These are phyloP conservation scores for Amanita pallidorosea DNA, from an alignment of 768 basidiomycete genomes.

Conservation along the genomic window DNA sequence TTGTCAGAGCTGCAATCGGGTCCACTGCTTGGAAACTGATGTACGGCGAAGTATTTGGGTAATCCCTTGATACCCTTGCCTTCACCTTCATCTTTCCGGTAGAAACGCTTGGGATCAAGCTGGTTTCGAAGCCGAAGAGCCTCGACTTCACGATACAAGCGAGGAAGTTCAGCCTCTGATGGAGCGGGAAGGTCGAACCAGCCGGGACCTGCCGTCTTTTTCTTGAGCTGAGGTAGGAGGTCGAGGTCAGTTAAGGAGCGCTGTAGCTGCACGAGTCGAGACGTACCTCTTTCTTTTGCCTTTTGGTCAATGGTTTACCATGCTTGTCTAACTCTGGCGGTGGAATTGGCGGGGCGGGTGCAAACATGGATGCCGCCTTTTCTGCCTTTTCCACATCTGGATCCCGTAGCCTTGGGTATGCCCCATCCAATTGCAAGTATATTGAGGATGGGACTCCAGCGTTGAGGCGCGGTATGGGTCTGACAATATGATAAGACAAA, in stretches of 20 bases:
- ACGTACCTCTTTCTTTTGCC: slow-evolving; percentile 58
- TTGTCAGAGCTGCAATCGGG: not conserved
- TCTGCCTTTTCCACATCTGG: slow-evolving; percentile 47
- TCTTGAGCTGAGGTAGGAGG: slow-evolving; percentile 45
- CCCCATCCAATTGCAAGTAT: slow-evolving; percentile 46
- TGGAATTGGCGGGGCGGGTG: slow-evolving; percentile 52
- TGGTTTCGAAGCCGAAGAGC: slow-evolving; percentile 79
- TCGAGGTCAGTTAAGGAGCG: not conserved
- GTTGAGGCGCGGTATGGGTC: slow-evolving; percentile 53
- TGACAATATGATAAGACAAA: slow-evolving; percentile 14
- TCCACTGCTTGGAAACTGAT: slow-evolving; percentile 14
- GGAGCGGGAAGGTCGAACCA: slow-evolving; percentile 91
- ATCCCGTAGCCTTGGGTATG: slow-evolving; percentile 43
- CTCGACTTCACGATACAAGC: slow-evolving; percentile 77
- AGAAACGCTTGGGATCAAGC: slow-evolving; percentile 88
- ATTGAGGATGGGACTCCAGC: slow-evolving; percentile 52
- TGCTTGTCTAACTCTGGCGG: slow-evolving; percentile 48
- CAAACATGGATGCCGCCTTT: slow-evolving; percentile 33
- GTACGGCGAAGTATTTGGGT: slow-evolving; percentile 85
- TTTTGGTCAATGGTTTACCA: slow-evolving; percentile 63
- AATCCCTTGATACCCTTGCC: slow-evolving; percentile 76
- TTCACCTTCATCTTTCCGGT: slow-evolving; percentile 79
- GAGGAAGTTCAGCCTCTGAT: slow-evolving; percentile 65
- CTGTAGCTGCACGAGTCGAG: not conserved
- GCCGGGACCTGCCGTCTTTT: slow-evolving; percentile 62